Evolutionary conservation across 345 rosid species (phyloP).

Genomic region (Anacardium occidentale): DNA sequence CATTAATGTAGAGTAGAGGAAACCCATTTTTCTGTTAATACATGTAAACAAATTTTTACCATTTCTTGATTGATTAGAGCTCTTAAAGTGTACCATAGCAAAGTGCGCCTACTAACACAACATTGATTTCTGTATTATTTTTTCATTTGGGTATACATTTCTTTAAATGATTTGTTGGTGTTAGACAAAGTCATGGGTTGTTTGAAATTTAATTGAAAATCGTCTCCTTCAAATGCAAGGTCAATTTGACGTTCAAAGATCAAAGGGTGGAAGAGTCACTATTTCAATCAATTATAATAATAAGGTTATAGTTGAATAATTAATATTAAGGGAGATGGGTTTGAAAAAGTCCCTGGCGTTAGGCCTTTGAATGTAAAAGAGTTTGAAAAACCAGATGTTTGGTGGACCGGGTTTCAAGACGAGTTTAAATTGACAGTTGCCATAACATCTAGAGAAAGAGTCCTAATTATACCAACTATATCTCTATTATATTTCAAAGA

Average conservation of each 20-base stretch:
- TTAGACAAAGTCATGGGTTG: constrained; percentile 15
- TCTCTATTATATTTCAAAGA: neutral
- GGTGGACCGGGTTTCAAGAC: neutral
- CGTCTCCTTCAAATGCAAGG: neutral
- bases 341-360: neutral
- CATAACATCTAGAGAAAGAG: neutral
- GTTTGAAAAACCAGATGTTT: constrained; percentile 2
- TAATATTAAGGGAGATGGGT: neutral
- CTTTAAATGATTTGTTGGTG: too few relatives aligned
- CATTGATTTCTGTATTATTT: neutral
- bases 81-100: neutral
- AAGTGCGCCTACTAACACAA: neutral
- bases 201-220: neutral
- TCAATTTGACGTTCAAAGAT: constrained; percentile 10
- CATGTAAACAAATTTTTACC: neutral
- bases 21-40: neutral
- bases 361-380: neutral
- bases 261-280: neutral
- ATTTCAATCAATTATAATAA: neutral
- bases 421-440: neutral
- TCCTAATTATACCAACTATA: constrained; percentile 10
- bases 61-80: neutral
- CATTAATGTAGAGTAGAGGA: constrained; percentile 16
- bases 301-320: neutral
- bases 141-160: too few relatives aligned